Percentiles rank a stretch among this genome's conserved stretches.
These are phyloP conservation scores for Plasmodium sp. DNA, from an alignment of 169 alveolate genomes.

Conservation along the genomic window DNA sequence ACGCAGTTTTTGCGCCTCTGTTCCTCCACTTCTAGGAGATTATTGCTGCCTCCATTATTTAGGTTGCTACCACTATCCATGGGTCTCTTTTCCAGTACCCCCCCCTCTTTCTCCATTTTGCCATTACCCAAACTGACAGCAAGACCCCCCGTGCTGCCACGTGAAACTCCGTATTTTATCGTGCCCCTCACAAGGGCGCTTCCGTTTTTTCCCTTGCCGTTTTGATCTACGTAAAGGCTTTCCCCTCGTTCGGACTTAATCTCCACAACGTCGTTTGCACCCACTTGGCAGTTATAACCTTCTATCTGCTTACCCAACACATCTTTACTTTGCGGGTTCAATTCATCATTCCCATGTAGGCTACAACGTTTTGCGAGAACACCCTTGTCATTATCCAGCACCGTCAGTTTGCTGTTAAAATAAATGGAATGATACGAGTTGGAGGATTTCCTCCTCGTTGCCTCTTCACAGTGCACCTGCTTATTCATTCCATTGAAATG, in stretches of 20 bases:
- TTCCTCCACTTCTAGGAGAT: neutral
- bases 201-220: neutral
- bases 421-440: neutral
- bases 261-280: neutral
- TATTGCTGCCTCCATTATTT: neutral
- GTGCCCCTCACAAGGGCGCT: neutral
- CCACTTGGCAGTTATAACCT: neutral
- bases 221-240: neutral
- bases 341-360: neutral
- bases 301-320: neutral
- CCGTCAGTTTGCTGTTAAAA: neutral
- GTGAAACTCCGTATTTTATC: neutral
- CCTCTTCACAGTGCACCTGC: neutral
- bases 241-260: neutral
- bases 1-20: neutral
- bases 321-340: neutral
- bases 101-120: neutral
- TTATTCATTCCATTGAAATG: neutral
- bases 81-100: neutral
- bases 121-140: neutral
- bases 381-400: neutral
- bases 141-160: neutral
- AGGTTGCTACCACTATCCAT: neutral
- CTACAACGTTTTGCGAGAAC: neutral
- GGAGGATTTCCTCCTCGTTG: neutral